Evolutionary conservation across 805 yeast genomes (phyloP).

Genomic region (Wickerhamomyces bovis): DNA sequence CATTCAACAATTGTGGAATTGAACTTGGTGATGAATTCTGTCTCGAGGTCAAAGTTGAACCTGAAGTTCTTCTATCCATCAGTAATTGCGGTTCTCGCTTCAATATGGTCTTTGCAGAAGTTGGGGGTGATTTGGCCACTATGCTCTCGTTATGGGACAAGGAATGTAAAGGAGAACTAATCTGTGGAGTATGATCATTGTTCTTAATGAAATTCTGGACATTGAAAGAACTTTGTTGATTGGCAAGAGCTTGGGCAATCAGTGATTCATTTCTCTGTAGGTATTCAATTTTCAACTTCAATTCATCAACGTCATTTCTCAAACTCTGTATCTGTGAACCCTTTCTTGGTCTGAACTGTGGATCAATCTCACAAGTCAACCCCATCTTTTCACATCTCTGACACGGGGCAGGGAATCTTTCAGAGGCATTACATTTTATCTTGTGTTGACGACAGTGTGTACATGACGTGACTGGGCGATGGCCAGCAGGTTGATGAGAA

Average conservation of each 20-base stretch:
- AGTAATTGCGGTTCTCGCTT: slow-evolving; percentile 39
- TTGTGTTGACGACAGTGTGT: slow-evolving; percentile 94
- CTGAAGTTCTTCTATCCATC: slow-evolving; percentile 26
- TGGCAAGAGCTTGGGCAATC: slow-evolving; percentile 54
- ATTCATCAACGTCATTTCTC: slow-evolving; percentile 78
- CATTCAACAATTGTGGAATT: slow-evolving; percentile 33
- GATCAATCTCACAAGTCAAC: slow-evolving; percentile 81
- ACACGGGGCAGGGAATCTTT: slow-evolving; percentile 76
- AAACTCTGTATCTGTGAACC: slow-evolving; percentile 85
- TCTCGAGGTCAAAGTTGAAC: slow-evolving; percentile 17
- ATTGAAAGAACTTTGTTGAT: slow-evolving; percentile 8
- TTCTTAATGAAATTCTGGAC: slow-evolving; percentile 8
- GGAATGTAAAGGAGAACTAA: slow-evolving; percentile 17
- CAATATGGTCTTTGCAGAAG: slow-evolving; percentile 37
- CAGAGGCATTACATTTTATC: slow-evolving; percentile 87
- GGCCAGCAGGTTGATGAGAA: slow-evolving; percentile 39
- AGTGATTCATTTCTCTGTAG: slow-evolving; percentile 60
- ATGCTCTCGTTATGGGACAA: slow-evolving; percentile 1
- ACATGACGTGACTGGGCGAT: slow-evolving; percentile 88
- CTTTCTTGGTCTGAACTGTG: slow-evolving; percentile 84
- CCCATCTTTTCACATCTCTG: slow-evolving; percentile 77
- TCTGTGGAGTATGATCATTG: slow-evolving; percentile 15
- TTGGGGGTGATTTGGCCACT: slow-evolving; percentile 14
- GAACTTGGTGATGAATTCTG: slow-evolving; percentile 20
- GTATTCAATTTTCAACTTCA: slow-evolving; percentile 65